phyloP scores from a whole-genome alignment of 2,329 filamentous ascomycete genomes.

The Fusarium sp. region DNA sequence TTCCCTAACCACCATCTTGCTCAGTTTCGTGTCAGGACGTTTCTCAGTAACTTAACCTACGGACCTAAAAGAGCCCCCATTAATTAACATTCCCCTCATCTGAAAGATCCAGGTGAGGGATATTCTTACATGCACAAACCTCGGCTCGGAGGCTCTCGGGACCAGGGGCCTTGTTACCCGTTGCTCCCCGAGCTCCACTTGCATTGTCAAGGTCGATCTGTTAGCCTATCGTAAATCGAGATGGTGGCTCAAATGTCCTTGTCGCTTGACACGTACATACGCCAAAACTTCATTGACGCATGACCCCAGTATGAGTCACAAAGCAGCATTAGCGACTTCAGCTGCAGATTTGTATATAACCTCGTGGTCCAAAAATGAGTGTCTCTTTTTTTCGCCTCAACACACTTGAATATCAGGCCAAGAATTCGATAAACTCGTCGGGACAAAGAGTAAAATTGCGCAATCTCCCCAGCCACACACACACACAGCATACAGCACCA shows the following conservation, averaged over 20 bases:
- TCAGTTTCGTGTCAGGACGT: not conserved
- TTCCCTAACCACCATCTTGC: not conserved
- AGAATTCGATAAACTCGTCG: not conserved
- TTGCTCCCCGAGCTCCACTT: conserved; percentile 7
- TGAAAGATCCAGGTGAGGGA: conserved; percentile 4
- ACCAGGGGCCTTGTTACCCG: not conserved
- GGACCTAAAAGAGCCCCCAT: too few species aligned
- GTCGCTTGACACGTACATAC: conserved; percentile 25
- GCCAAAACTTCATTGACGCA: conserved; percentile 22
- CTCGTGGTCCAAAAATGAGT: not conserved
- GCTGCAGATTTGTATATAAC: conserved; percentile 14
- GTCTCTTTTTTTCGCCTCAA: not conserved
- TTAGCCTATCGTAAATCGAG: conserved; percentile 24
- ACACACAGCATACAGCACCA: too few species aligned
- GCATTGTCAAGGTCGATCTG: conserved; percentile 11
- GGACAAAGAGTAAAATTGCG: conserved; percentile 26
- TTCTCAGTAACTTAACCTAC: not conserved
- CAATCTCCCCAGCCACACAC: conserved; percentile 29
- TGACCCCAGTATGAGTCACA: conserved; percentile 27
- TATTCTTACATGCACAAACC: not conserved
- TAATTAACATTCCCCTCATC: not conserved
- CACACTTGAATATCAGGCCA: conserved; percentile 9
- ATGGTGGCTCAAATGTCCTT: conserved; percentile 7
- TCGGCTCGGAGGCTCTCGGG: conserved; percentile 14
- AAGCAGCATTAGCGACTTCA: conserved; percentile 7